Conservation (phyloP, 208 protist genomes). For the Trypanosoma brucei region DNA sequence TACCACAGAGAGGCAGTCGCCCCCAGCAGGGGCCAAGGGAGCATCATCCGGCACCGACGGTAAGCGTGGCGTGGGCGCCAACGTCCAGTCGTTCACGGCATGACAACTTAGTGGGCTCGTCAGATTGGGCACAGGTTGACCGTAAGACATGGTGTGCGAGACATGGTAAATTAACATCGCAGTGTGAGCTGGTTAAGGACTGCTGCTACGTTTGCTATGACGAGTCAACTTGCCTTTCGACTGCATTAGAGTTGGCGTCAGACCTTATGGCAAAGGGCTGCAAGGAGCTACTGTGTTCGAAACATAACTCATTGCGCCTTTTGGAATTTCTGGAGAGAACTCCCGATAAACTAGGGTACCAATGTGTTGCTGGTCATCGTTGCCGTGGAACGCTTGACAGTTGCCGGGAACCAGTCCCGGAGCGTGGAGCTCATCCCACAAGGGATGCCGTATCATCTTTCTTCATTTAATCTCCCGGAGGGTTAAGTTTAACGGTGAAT, state of each 20-base stretch:
- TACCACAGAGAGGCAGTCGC: slow-evolving; percentile 13
- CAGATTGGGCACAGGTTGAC: slow-evolving; percentile 20
- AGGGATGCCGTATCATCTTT: slow-evolving; percentile 74
- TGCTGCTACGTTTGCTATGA: slow-evolving; percentile 78
- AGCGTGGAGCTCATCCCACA: slow-evolving; percentile 11
- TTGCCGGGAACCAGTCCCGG: slow-evolving; percentile 11
- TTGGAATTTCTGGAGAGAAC: slow-evolving; percentile 70
- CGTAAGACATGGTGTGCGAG: slow-evolving; percentile 72
- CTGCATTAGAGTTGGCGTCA: slow-evolving; percentile 59
- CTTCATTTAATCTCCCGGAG: slow-evolving; percentile 33
- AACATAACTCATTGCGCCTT: slow-evolving; percentile 67
- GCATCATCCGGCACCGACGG: not conserved
- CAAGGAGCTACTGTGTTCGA: slow-evolving; percentile 68
- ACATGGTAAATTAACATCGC: slow-evolving; percentile 65
- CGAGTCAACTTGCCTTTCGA: slow-evolving; percentile 64
- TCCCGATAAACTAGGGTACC: slow-evolving; percentile 54
- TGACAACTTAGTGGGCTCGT: slow-evolving; percentile 6
- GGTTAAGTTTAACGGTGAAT: no score
- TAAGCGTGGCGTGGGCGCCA: slow-evolving; percentile 16
- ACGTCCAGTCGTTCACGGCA: slow-evolving; percentile 12
- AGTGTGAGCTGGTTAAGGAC: slow-evolving; percentile 62
- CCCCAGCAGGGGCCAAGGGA: slow-evolving; percentile 19
- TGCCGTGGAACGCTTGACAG: slow-evolving; percentile 42
- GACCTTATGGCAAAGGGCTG: slow-evolving; percentile 41
- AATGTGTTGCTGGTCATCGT: slow-evolving; percentile 58